Evolutionary conservation across 805 yeast species (phyloP).

Genomic region (Teunomyces cretensis): DNA sequence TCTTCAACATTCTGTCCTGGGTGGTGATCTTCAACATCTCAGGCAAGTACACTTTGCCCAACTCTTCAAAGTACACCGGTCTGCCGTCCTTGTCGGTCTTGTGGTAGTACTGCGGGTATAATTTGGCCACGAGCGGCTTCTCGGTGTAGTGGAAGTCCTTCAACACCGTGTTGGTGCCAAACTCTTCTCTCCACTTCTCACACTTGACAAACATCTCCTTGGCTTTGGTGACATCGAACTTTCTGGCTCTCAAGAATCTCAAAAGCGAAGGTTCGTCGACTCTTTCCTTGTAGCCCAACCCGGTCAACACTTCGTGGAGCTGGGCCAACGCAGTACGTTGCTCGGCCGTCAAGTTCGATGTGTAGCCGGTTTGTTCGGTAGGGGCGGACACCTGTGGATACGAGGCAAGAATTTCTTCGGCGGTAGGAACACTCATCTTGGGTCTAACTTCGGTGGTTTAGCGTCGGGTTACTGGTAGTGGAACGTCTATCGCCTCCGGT

Average conservation of each 20-base stretch:
- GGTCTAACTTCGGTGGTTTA: background rate
- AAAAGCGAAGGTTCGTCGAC: constrained; percentile 81
- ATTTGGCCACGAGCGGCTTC: constrained; percentile 83
- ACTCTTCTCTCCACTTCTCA: constrained; percentile 88
- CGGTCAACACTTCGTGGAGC: constrained; percentile 57
- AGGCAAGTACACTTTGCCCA: constrained; percentile 84
- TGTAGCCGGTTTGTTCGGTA: constrained; percentile 67
- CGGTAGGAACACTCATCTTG: constrained; percentile 6
- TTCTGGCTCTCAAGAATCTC: constrained; percentile 92
- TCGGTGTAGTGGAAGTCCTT: constrained; percentile 90
- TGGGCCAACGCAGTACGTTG: constrained; percentile 62
- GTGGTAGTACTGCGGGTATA: constrained; percentile 96
- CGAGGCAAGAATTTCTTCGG: constrained; percentile 47
- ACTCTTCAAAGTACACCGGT: constrained; percentile 91
- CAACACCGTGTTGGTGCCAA: constrained; percentile 83
- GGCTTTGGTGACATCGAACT: constrained; percentile 81
- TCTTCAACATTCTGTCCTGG: constrained; percentile 93
- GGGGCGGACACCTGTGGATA: constrained; percentile 71
- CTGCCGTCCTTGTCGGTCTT: constrained; percentile 96
- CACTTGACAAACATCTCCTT: constrained; percentile 80
- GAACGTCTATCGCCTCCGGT: background rate
- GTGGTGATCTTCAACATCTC: constrained; percentile 93
- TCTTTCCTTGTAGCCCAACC: constrained; percentile 70
- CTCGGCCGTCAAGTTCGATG: constrained; percentile 71
- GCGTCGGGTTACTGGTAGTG: background rate